Base-by-base conservation (phyloP, 371 early-diverging fungal genomes). In the Conidiobolus coronatus region DNA sequence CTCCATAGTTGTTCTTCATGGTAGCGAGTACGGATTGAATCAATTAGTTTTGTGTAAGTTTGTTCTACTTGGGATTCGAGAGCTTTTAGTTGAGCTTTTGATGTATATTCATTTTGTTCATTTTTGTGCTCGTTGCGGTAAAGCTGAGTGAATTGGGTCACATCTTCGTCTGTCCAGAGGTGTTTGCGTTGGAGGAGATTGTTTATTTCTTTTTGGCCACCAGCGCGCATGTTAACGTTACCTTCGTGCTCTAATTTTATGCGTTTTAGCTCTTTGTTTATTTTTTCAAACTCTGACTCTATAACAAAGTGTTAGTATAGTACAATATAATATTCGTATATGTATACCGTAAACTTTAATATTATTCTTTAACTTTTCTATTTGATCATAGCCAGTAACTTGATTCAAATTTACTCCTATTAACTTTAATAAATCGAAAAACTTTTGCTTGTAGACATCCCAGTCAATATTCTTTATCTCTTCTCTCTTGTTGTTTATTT, bases 1-100 rank as follows among this genome's bases (percentile, higher is more conserved):
- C 83, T 82, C 82, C 87, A 94, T n/a, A 91, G 66, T 57, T 92
- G 92, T 50, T 94, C 95, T 54, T 83, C 86, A 46, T 84, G 81
- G 53, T 84, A 86, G 14, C 85, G 59, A 40, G 74, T 71, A 63
- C 76, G 73, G 34, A 85, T 86, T 0, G 75, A 67, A n/a, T 61
- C 61, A 0, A 79, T 77, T 40, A 84, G 50, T 15, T 61, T 68
- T 50, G 70, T 64, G 38, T 81, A 83, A 18, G 67, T 67, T 14
- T 63, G 58, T 38, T 85, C 86, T 48, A 82, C 81, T n/a, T 70
- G 56, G 29, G 67, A 56, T 49, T 83, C 83, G 0, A 62, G 65
- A 1, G 59, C 53, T 34, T 71, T 68, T 50, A 78, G 77, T 34
- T 61, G 59, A 9, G 52, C 59, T 49, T 79, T 79, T 2, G 81